Evolutionary conservation across 352 stramenopile genomes (phyloP), one percentile per base, ranked within the genome.

Genomic region (Stramenopiles sp.): DNA sequence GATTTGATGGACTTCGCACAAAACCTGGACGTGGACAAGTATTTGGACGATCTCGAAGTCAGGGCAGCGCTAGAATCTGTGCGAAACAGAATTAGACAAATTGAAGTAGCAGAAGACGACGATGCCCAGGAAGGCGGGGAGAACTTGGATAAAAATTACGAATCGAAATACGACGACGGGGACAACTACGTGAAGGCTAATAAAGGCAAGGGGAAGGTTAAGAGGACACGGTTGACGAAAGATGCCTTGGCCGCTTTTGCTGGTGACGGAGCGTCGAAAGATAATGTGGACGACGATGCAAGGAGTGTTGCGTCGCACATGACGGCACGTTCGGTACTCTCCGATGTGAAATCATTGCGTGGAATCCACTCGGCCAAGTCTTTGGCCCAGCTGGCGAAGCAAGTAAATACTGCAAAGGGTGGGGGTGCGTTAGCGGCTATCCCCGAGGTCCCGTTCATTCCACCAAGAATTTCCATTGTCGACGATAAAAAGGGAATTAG

Each of bases 1-100:
- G 86, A 96, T 35, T 82, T 97, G 34, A 86, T 97, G 12, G 84
- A 90, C 31, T 97, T 97, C 81, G 90, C 88, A 33, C 89, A 94
- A 74, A 88, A 90, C 49, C 81, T 97, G 3, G 86, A 97, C 77
- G 90, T 94, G 71, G 91, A 96, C 79, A 86, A 93, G 82, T 97
- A 96, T 82, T 90, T 94, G 80, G 84, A 93, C 79, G 91, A 97
- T 73, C 82, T 91, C 18, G 85, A 92, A 78, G 81, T 90, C 77
- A 92, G 91, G 69, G 85, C 84, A 1, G 83, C 84, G 25, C 82
- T 92, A 4, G 82, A 81, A 34, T 86, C 91, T 75, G 83, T 97
- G 12, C 89, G 95, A 79, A 84, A 94, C 76, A 85, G 94, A 53
- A 84, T 97, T 68, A 82, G 84, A 32, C 88, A 92, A 75, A 79